Evolutionary conservation across 768 basidiomycete species (phyloP).

Genomic region (Phaeotremella skinneri): DNA sequence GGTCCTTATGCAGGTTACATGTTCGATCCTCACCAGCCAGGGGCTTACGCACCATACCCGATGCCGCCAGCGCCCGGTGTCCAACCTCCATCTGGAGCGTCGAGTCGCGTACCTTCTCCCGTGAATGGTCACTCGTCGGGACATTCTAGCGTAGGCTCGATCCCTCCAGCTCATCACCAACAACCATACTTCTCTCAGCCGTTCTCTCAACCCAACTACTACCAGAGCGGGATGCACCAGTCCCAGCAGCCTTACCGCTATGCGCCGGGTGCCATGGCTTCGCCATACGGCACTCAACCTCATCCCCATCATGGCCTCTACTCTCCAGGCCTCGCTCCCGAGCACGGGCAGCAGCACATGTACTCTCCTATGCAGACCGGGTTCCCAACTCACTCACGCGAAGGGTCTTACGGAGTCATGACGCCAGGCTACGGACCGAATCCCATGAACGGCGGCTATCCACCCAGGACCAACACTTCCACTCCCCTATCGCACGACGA

Average conservation of each 20-base stretch:
- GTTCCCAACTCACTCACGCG: conserved; percentile 34
- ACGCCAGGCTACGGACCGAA: conserved; percentile 30
- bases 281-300: conserved; percentile 26
- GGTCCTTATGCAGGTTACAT: conserved; percentile 33
- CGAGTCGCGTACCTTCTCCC: conserved; percentile 42
- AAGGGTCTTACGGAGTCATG: conserved; percentile 35
- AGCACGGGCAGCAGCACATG: conserved; percentile 33
- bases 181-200: conserved; percentile 36
- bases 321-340: conserved; percentile 28
- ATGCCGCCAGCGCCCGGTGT: conserved; percentile 26
- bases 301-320: conserved; percentile 36
- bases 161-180: conserved; percentile 24
- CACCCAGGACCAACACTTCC: conserved; percentile 38
- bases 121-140: conserved; percentile 35
- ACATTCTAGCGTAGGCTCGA: conserved; percentile 28
- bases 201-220: conserved; percentile 31
- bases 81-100: conserved; percentile 29
- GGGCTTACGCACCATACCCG: conserved; percentile 27
- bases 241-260: conserved; percentile 37
- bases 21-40: conserved; percentile 32
- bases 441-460: conserved; percentile 39
- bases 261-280: conserved; percentile 26
- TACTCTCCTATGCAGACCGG: conserved; percentile 35
- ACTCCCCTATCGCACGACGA: conserved; percentile 41
- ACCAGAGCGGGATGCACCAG: conserved; percentile 27